Conservation (phyloP, 371 early-diverging fungal species). For the Neoconidiobolus thromboides region DNA sequence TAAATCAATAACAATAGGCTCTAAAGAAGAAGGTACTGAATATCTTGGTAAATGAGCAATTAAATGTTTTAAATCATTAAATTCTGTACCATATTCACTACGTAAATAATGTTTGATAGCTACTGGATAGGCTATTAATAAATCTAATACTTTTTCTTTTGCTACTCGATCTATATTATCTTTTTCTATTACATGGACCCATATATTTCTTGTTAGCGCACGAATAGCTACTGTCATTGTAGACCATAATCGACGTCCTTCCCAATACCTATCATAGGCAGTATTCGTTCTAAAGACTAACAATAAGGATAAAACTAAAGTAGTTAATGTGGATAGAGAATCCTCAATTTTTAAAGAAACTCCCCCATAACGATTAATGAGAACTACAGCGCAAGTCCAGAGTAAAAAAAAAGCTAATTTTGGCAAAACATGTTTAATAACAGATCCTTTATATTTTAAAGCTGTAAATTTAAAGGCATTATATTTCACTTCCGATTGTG, state of each 20-base stretch:
- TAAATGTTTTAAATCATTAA: slow-evolving; percentile 5
- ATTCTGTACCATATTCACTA: slow-evolving; percentile 23
- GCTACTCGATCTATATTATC: slow-evolving; percentile 28
- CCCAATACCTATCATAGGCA: slow-evolving; percentile 42
- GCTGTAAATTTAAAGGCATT: slow-evolving; percentile 4
- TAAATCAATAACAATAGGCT: not conserved
- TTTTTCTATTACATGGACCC: slow-evolving; percentile 21
- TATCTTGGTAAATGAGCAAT: slow-evolving; percentile 2
- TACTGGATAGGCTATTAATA: slow-evolving; percentile 42
- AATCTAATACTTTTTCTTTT: slow-evolving; percentile 23
- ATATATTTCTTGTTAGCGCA: slow-evolving; percentile 23
- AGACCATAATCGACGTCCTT: slow-evolving; percentile 52
- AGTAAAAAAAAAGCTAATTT: not conserved
- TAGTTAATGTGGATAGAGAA: slow-evolving; percentile 22
- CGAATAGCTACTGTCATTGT: slow-evolving; percentile 24
- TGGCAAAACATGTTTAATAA: slow-evolving; percentile 1
- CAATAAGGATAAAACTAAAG: slow-evolving; percentile 37
- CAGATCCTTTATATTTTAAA: slow-evolving; percentile 2
- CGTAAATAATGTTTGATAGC: slow-evolving; percentile 55
- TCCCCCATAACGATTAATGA: not conserved
- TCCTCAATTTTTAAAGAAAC: not conserved
- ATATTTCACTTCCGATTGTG: not conserved
- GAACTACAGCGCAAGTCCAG: not conserved
- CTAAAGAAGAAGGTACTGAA: slow-evolving; percentile 5
- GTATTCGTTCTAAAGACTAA: slow-evolving; percentile 64